A percentile compares a stretch with the other conserved stretches of the same genome.
These are phyloP conservation scores for Paracoccidioides lutzii DNA, from an alignment of 2,329 filamentous ascomycete genomes.

Conservation along the genomic window DNA sequence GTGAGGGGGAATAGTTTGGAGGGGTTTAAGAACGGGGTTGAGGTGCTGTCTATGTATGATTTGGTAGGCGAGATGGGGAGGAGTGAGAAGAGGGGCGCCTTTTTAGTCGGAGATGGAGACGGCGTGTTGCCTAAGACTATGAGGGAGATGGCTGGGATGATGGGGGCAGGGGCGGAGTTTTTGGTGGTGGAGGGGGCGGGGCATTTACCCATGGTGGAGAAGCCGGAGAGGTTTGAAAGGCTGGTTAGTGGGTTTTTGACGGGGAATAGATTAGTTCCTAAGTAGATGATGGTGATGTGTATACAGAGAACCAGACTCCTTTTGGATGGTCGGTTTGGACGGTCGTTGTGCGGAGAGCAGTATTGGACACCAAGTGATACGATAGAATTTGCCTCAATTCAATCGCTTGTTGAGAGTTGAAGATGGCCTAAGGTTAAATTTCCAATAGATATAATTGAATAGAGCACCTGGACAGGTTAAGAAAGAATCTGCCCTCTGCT, in stretches of 20 bases:
- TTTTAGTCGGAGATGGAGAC: conserved; percentile 62
- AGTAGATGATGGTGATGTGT: not conserved
- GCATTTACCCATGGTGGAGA: conserved; percentile 13
- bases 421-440: too few species aligned
- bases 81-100: conserved; percentile 36
- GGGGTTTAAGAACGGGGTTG: conserved; percentile 70
- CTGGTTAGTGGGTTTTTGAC: not conserved
- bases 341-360: too few species aligned
- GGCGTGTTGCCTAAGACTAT: conserved; percentile 67
- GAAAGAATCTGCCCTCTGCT: not conserved
- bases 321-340: too few species aligned
- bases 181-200: conserved; percentile 13
- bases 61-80: conserved; percentile 32
- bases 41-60: conserved; percentile 44
- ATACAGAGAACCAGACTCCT: not conserved
- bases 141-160: conserved; percentile 57
- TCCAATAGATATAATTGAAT: not conserved
- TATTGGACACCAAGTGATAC: too few species aligned
- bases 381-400: too few species aligned
- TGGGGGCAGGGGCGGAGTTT: conserved; percentile 21
- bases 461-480: not conserved
- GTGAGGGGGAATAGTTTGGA: conserved; percentile 55
- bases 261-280: not conserved
- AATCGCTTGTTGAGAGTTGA: too few species aligned
- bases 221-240: conserved; percentile 1